These are phyloP conservation scores for Alternaria sp. DNA, from an alignment of 2,329 filamentous ascomycete genomes.

Conservation along the genomic window DNA sequence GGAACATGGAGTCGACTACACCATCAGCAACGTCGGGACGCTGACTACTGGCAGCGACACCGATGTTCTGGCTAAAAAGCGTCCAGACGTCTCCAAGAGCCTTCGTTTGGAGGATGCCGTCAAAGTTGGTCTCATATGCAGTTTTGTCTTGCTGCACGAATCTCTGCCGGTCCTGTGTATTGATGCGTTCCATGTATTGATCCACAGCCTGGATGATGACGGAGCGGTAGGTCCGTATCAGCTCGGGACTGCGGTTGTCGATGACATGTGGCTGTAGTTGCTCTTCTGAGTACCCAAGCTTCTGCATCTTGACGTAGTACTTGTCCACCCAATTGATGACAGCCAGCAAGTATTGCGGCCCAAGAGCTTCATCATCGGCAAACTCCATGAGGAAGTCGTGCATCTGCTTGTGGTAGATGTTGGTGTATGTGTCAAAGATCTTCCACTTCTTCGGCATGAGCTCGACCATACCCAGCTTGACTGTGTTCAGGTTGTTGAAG, in stretches of 20 bases:
- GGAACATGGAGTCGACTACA: constrained; percentile 94
- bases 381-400: constrained; percentile 87
- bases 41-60: constrained; percentile 82
- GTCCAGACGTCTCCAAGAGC: constrained; percentile 95
- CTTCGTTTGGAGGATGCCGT: constrained; percentile 89
- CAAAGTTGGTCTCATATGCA: constrained; percentile 76
- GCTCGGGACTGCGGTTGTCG: constrained; percentile 85
- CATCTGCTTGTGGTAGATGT: constrained; percentile 94
- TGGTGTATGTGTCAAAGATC: constrained; percentile 86
- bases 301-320: constrained; percentile 95
- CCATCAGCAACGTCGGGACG: constrained; percentile 92
- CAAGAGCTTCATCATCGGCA: constrained; percentile 84
- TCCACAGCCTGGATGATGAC: constrained; percentile 95
- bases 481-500: constrained; percentile 96
- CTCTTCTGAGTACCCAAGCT: constrained; percentile 78
- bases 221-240: constrained; percentile 91
- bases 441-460: constrained; percentile 97
- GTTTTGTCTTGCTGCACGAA: constrained; percentile 80
- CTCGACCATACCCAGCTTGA: constrained; percentile 88
- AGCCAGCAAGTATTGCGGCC: constrained; percentile 83
- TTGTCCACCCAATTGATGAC: constrained; percentile 96
- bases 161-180: constrained; percentile 77
- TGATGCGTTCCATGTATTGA: constrained; percentile 97
- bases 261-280: constrained; percentile 86
- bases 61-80: constrained; percentile 92